Conservation (phyloP, 2,329 filamentous ascomycete genomes). For the Xylariaceae sp. region DNA sequence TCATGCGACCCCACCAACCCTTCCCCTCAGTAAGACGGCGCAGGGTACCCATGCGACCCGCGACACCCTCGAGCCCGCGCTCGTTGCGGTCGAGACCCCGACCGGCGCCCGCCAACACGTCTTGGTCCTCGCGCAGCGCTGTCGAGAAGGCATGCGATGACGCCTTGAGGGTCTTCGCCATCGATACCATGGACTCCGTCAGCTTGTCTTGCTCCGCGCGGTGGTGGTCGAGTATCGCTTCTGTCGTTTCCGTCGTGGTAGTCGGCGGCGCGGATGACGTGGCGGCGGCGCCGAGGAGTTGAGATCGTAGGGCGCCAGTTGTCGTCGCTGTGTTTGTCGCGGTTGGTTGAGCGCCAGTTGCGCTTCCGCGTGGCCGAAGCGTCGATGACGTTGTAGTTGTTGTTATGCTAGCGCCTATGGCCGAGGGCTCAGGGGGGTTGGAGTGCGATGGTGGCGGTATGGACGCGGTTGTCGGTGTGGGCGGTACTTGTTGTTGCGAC, state of each 20-base stretch:
- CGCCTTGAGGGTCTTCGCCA: constrained; percentile 72
- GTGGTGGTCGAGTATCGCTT: constrained; percentile 70
- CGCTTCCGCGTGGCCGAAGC: constrained; percentile 29
- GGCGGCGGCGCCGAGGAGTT: constrained; percentile 40
- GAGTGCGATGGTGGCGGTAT: constrained; percentile 8
- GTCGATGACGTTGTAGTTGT: constrained; percentile 30
- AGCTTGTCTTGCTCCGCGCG: constrained; percentile 77
- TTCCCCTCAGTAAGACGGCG: constrained; percentile 78
- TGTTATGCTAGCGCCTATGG: constrained; percentile 4
- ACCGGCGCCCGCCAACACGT: constrained; percentile 63
- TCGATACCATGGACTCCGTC: constrained; percentile 71
- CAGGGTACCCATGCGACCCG: constrained; percentile 70
- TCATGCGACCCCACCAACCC: constrained; percentile 78
- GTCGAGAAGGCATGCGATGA: constrained; percentile 66
- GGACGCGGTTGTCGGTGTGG: constrained; percentile 5
- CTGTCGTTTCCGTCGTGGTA: constrained; percentile 49
- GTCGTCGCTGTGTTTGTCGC: constrained; percentile 14
- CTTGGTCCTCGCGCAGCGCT: constrained; percentile 66
- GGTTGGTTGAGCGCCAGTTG: constrained; percentile 9
- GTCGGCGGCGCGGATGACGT: constrained; percentile 29
- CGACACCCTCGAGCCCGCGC: constrained; percentile 68
- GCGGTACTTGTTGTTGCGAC: background rate
- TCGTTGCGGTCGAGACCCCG: constrained; percentile 73
- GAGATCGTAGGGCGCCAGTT: constrained; percentile 35
- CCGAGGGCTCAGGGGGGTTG: constrained; percentile 1